Evolutionary conservation across 1,284 basidiomycete genomes (phyloP).

Genomic region (Leccinum subatratum): DNA sequence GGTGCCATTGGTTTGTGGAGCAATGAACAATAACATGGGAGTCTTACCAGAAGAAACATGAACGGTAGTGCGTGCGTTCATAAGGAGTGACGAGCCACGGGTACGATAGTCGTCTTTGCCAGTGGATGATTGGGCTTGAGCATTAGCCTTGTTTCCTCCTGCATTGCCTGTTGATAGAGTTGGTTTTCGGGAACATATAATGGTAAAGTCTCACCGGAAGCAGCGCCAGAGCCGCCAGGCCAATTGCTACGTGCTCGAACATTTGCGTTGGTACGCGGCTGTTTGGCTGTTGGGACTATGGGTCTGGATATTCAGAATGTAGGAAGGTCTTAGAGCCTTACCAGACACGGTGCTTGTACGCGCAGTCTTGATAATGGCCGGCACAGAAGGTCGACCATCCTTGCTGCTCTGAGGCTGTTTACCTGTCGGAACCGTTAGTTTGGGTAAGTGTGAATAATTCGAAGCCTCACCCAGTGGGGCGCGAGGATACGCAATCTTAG

Average conservation of each 20-base stretch:
- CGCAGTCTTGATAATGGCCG: neutral
- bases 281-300: neutral
- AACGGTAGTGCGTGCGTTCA: neutral
- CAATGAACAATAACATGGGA: neutral
- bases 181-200: neutral
- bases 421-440: neutral
- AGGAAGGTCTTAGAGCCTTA: neutral
- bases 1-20: neutral
- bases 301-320: neutral
- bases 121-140: neutral
- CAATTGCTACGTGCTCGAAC: neutral
- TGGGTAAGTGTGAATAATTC: neutral
- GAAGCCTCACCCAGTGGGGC: neutral
- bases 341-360: neutral
- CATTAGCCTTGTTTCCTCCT: neutral
- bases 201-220: neutral
- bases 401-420: neutral
- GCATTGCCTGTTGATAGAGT: neutral
- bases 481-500: neutral
- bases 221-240: neutral
- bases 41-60: neutral
- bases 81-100: neutral
- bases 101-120: neutral
- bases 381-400: neutral
- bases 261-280: neutral